phyloP scores from a whole-genome alignment of 768 basidiomycete species.

The Lentinula aciculospora region DNA sequence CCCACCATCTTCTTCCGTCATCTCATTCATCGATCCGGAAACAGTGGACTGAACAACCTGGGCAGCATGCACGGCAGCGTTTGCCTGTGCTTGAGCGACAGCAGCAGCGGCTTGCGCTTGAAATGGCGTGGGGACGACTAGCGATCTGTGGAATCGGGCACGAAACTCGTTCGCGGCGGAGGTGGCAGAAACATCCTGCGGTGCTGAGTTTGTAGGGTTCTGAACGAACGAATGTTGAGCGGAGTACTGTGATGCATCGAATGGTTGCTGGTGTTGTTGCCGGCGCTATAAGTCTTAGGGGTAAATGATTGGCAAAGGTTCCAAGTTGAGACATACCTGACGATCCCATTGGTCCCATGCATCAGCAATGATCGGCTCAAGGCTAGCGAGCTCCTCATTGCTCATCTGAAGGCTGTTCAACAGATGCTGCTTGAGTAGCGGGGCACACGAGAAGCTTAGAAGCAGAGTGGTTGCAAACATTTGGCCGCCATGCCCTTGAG shows the following conservation, averaged over 20 bases:
- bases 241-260: conserved; percentile 14
- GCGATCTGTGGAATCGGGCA: conserved; percentile 46
- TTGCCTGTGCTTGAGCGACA: conserved; percentile 3
- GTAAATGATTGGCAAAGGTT: conserved; percentile 2
- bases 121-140: conserved; percentile 45
- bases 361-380: conserved; percentile 77
- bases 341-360: conserved; percentile 88
- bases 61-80: not conserved
- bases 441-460: conserved; percentile 70
- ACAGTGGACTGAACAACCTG: not conserved
- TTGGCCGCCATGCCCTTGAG: conserved; percentile 56
- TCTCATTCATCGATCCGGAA: not conserved
- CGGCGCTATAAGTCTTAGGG: conserved; percentile 35
- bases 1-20: not conserved
- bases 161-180: conserved; percentile 37
- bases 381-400: conserved; percentile 69
- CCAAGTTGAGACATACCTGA: conserved; percentile 42
- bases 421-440: conserved; percentile 69
- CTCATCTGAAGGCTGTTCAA: conserved; percentile 69
- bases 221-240: conserved; percentile 16
- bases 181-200: conserved; percentile 20
- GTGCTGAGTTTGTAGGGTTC: conserved; percentile 22
- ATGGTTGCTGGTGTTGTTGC: conserved; percentile 34
- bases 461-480: conserved; percentile 76
- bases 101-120: conserved; percentile 11